Percentiles rank a stretch among this genome's conserved stretches.
Evolutionary conservation across 2,329 filamentous ascomycete species (phyloP).

Genomic region (Fusarium algeriense): DNA sequence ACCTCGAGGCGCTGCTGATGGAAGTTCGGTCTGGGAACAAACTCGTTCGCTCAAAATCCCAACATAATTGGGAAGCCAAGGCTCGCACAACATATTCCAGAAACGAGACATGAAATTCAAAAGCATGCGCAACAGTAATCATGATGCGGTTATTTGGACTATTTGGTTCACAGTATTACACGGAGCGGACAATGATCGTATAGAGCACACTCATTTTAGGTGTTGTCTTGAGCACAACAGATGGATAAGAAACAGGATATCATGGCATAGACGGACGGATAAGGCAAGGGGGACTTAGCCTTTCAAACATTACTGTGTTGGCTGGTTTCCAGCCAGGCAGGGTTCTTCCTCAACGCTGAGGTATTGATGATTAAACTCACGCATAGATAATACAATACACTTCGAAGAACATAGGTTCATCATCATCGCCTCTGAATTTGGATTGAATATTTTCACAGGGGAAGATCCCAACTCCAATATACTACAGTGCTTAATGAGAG

Average conservation of each 20-base stretch:
- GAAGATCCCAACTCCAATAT: background rate
- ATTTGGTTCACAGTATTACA: slow-evolving; percentile 14
- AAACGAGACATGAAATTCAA: background rate
- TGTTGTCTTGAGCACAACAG: slow-evolving; percentile 1
- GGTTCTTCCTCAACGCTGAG: background rate
- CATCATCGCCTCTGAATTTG: background rate
- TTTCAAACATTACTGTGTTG: background rate
- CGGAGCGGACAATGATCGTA: slow-evolving; percentile 15
- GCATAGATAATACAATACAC: slow-evolving; percentile 11
- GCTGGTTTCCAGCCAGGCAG: background rate
- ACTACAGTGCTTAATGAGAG: background rate
- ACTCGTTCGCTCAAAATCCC: background rate
- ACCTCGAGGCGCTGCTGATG: background rate
- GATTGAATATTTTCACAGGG: background rate
- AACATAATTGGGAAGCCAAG: background rate
- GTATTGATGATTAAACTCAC: background rate
- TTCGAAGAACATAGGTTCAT: background rate
- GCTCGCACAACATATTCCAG: background rate
- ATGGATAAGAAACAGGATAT: background rate
- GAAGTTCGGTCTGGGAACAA: background rate
- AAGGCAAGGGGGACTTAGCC: background rate
- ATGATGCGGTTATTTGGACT: slow-evolving; percentile 10
- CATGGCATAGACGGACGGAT: slow-evolving; percentile 11
- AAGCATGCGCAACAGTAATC: background rate
- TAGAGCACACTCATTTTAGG: slow-evolving; percentile 9